These are phyloP conservation scores for Pichia sp. DNA, from an alignment of 1,139 yeast genomes.

Conservation along the genomic window DNA sequence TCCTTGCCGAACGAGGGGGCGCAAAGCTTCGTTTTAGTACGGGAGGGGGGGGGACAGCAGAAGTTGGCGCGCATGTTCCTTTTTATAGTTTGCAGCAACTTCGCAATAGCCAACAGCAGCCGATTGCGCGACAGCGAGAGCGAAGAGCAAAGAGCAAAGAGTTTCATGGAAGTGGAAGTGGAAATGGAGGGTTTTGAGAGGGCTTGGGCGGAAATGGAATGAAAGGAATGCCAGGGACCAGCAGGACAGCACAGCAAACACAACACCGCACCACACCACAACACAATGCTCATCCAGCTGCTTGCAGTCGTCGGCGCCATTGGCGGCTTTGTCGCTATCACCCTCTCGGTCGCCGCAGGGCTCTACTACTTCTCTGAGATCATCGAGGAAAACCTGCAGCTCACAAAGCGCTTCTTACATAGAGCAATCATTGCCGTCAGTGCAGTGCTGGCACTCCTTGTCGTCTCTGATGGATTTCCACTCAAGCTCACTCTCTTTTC, in stretches of 20 bases:
- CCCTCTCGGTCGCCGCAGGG: slow-evolving; percentile 78
- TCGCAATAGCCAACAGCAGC: too few relatives aligned
- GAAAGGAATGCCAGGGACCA: too few relatives aligned
- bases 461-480: slow-evolving; percentile 75
- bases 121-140: too few relatives aligned
- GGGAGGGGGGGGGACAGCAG: too few relatives aligned
- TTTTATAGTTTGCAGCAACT: too few relatives aligned
- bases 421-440: not conserved
- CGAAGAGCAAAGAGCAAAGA: too few relatives aligned
- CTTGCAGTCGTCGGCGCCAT: slow-evolving; percentile 65
- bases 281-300: slow-evolving; percentile 41
- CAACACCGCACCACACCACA: not conserved
- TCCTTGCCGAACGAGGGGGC: too few relatives aligned
- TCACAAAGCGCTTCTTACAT: slow-evolving; percentile 61
- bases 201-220: too few relatives aligned
- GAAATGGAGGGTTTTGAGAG: slow-evolving; percentile 11
- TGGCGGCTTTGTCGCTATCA: slow-evolving; percentile 67
- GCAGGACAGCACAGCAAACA: too few relatives aligned
- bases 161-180: not conserved
- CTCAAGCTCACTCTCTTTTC: slow-evolving; percentile 57
- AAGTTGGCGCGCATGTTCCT: too few relatives aligned
- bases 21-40: too few relatives aligned
- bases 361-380: slow-evolving; percentile 84
- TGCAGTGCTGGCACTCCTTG: slow-evolving; percentile 37
- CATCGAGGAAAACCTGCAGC: slow-evolving; percentile 88